Conservation (phyloP, 805 yeast species). For the Ogataea populi-albae region DNA sequence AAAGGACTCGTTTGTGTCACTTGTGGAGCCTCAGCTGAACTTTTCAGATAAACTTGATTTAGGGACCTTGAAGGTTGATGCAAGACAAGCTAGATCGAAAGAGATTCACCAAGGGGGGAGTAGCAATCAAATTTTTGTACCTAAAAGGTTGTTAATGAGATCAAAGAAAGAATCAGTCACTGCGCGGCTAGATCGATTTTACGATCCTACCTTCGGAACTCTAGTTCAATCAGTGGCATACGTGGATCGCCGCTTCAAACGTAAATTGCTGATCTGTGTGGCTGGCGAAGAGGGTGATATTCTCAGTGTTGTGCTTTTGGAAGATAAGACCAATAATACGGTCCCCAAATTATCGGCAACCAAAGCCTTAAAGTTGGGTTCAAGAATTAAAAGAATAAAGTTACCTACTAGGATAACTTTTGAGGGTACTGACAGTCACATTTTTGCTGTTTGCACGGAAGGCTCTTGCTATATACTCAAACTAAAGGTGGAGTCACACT, state of each 20-base stretch:
- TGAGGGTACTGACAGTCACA: conserved; percentile 12
- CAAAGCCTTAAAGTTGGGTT: conserved; percentile 15
- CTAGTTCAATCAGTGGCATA: conserved; percentile 17
- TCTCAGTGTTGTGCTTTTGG: conserved; percentile 27
- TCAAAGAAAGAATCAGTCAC: conserved; percentile 28
- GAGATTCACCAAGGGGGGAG: not conserved
- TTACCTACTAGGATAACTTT: conserved; percentile 11
- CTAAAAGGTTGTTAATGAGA: conserved; percentile 24
- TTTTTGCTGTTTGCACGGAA: conserved; percentile 32
- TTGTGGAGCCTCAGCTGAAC: not conserved
- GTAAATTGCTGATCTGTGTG: conserved; percentile 26
- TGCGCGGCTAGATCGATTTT: conserved; percentile 26
- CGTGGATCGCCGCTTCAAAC: conserved; percentile 1
- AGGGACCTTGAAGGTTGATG: not conserved
- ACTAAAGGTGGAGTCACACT: conserved; percentile 15
- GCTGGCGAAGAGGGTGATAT: conserved; percentile 34
- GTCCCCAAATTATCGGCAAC: conserved; percentile 13
- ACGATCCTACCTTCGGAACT: conserved; percentile 37
- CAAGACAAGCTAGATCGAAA: conserved; percentile 1
- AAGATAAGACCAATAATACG: conserved; percentile 1
- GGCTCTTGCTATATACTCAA: conserved; percentile 28
- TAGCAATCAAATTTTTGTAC: conserved; percentile 25
- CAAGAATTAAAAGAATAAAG: conserved; percentile 34
- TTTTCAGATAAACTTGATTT: too few relatives aligned
- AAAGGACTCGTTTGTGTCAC: not conserved